Percentiles rank a stretch among this genome's conserved stretches.
These are phyloP conservation scores for Colletotrichum australisinense DNA, from an alignment of 2,329 filamentous ascomycete species.

Conservation along the genomic window DNA sequence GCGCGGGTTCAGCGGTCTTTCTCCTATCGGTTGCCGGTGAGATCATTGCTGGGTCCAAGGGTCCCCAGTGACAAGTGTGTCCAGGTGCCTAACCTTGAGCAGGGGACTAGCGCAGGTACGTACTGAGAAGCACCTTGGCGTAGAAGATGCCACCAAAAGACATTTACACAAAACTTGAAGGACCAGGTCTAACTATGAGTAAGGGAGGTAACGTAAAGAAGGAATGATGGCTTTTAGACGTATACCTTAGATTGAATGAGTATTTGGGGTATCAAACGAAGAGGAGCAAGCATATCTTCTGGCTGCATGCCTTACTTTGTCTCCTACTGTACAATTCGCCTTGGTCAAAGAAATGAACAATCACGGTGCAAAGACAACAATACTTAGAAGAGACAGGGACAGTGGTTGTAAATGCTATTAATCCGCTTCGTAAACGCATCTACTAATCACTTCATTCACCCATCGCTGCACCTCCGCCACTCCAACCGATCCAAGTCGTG, in stretches of 20 bases:
- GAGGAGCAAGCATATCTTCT: not conserved
- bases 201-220: too few relatives aligned
- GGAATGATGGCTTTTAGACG: too few relatives aligned
- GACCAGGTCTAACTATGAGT: too few relatives aligned
- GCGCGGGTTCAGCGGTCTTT: not conserved
- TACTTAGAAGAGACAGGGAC: not conserved
- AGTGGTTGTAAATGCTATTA: slow-evolving; percentile 27
- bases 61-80: not conserved
- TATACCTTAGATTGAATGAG: too few relatives aligned
- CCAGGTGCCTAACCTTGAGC: not conserved
- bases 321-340: not conserved
- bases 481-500: not conserved
- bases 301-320: not conserved
- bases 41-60: slow-evolving; percentile 18
- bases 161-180: not conserved
- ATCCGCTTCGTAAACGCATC: slow-evolving; percentile 27
- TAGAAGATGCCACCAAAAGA: too few relatives aligned
- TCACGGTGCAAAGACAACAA: not conserved
- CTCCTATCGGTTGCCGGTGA: slow-evolving; percentile 34
- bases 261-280: too few relatives aligned
- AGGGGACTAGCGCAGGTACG: slow-evolving; percentile 3
- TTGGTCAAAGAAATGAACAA: not conserved
- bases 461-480: not conserved
- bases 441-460: not conserved
- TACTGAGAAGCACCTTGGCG: not conserved